A percentile compares a stretch with the other conserved stretches of the same genome.
These are phyloP conservation scores for Pueraria montana DNA, from an alignment of 306 rosid genomes.

Conservation along the genomic window DNA sequence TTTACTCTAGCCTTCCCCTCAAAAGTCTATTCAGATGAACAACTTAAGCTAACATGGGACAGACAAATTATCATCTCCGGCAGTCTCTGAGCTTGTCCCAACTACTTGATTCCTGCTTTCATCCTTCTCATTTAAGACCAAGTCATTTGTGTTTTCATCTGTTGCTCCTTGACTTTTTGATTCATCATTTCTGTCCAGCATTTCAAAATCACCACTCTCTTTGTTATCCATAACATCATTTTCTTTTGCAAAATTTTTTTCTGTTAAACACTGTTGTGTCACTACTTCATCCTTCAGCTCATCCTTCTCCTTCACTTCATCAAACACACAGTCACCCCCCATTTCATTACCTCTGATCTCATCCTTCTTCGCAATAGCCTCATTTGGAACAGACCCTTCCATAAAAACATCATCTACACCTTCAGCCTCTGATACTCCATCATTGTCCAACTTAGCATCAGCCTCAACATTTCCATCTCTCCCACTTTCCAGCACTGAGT, in stretches of 20 bases:
- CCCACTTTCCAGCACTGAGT: conserved; percentile 52
- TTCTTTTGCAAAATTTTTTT: conserved; percentile 42
- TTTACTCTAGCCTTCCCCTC: conserved; percentile 27
- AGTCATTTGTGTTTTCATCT: conserved; percentile 37
- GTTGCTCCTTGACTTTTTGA: conserved; percentile 33
- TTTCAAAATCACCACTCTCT: conserved; percentile 45
- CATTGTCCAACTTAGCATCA: conserved; percentile 40
- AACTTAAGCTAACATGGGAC: conserved; percentile 39
- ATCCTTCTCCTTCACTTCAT: conserved; percentile 45
- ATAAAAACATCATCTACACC: conserved; percentile 55
- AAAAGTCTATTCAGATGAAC: conserved; percentile 32
- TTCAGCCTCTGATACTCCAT: conserved; percentile 53
- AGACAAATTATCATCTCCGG: conserved; percentile 43
- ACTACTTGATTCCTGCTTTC: conserved; percentile 52
- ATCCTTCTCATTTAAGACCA: conserved; percentile 45
- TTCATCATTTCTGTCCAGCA: conserved; percentile 42
- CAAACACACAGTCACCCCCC: conserved; percentile 38
- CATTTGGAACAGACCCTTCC: conserved; percentile 55
- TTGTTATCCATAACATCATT: conserved; percentile 35
- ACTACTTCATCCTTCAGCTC: conserved; percentile 45
- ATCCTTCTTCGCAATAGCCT: conserved; percentile 34
- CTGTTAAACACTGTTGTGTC: conserved; percentile 28
- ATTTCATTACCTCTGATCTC: conserved; percentile 45
- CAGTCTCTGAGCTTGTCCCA: conserved; percentile 48
- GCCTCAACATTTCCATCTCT: conserved; percentile 45